These are phyloP conservation scores for Monilinia fructicola DNA, from an alignment of 2,329 filamentous ascomycete species.

Conservation along the genomic window DNA sequence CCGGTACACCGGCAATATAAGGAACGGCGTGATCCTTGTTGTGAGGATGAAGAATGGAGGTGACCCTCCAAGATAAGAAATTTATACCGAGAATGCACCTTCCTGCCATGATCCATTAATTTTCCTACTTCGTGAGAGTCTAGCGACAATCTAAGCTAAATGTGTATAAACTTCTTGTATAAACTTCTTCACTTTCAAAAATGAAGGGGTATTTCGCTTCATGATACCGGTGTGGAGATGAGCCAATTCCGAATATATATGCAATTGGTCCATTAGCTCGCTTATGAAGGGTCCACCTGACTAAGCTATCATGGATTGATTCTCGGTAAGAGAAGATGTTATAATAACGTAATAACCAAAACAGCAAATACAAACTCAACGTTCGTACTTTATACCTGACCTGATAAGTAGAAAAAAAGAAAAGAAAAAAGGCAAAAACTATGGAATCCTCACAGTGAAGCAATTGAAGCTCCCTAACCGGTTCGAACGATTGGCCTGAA, in stretches of 20 bases:
- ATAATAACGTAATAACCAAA: no score
- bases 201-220: conserved; percentile 10
- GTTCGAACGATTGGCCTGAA: conserved; percentile 34
- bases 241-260: no score
- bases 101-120: background rate
- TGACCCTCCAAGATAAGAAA: background rate
- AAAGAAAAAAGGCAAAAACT: background rate
- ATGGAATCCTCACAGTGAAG: background rate
- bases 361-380: no score
- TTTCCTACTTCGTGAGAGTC: no score
- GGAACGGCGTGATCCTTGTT: background rate
- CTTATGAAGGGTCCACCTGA: background rate
- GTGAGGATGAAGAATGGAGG: no score
- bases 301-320: background rate
- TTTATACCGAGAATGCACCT: background rate
- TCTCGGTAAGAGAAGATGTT: no score
- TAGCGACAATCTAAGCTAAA: no score
- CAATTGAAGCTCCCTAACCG: conserved; percentile 30
- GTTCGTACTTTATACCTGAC: no score
- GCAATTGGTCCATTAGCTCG: no score
- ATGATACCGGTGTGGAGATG: no score
- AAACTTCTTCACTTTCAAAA: background rate
- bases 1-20: background rate
- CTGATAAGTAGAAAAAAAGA: background rate
- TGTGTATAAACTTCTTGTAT: no score